phyloP scores from a whole-genome alignment of 345 rosid genomes.

The Lagerstroemia speciosa region DNA sequence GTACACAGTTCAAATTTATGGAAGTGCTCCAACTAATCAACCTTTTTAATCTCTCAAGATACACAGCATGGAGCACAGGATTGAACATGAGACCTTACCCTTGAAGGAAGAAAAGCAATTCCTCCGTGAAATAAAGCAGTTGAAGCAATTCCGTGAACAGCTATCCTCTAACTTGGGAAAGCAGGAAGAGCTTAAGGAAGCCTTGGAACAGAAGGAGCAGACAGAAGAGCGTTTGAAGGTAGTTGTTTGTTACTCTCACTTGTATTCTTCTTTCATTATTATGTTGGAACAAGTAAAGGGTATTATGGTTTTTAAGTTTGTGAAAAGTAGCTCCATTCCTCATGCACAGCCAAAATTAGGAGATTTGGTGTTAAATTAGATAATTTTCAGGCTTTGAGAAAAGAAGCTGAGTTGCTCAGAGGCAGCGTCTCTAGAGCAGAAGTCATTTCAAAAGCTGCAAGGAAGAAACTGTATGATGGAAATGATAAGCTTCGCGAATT shows the following conservation, averaged over 20 bases:
- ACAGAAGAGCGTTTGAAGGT: constrained; percentile 72
- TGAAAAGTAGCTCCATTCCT: background rate
- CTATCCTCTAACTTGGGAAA: constrained; percentile 44
- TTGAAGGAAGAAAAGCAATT: constrained; percentile 68
- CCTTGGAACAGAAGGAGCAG: constrained; percentile 52
- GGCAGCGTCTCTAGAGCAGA: constrained; percentile 44
- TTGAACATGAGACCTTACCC: constrained; percentile 62
- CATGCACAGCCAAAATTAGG: background rate
- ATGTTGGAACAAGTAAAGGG: background rate
- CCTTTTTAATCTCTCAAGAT: constrained; percentile 38
- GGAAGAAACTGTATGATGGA: constrained; percentile 35
- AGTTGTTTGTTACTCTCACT: constrained; percentile 4
- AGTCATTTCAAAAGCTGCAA: constrained; percentile 45
- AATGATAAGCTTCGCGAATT: constrained; percentile 34
- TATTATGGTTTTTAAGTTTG: background rate
- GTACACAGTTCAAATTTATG: background rate
- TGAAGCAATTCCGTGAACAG: constrained; percentile 56
- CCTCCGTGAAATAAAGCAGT: constrained; percentile 59
- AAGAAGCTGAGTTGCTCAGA: constrained; percentile 59
- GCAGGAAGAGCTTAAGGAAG: constrained; percentile 52
- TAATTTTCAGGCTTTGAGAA: constrained; percentile 41
- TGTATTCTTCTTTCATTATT: background rate
- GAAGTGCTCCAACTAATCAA: background rate
- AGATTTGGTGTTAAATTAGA: too few relatives aligned
- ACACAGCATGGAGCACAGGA: constrained; percentile 52